Conservation (phyloP, 768 basidiomycete genomes). For the Pulveroboletus ravenelii region DNA sequence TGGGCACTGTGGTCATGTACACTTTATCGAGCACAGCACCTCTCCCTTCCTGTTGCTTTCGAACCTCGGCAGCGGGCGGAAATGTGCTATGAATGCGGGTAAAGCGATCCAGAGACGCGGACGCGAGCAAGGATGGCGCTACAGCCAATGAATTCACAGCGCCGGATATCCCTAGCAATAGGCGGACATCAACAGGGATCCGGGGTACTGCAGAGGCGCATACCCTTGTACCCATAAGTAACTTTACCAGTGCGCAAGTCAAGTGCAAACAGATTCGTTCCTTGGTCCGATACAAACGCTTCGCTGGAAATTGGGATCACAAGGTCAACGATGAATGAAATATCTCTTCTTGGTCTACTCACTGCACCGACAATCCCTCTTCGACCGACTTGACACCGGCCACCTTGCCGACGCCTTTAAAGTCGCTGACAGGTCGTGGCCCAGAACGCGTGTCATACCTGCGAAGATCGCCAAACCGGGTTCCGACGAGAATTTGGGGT, state of each 20-base stretch:
- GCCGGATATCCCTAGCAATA: conserved; percentile 57
- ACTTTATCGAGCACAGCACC: conserved; percentile 60
- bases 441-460: conserved; percentile 73
- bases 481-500: conserved; percentile 64
- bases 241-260: conserved; percentile 67
- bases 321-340: background rate
- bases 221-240: conserved; percentile 66
- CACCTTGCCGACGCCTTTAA: conserved; percentile 53
- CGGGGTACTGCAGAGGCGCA: background rate
- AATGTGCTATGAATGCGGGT: conserved; percentile 62
- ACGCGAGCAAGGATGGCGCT: conserved; percentile 50
- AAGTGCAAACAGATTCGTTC: conserved; percentile 56
- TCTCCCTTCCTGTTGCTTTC: conserved; percentile 50
- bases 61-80: conserved; percentile 44
- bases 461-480: conserved; percentile 66
- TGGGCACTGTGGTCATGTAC: conserved; percentile 60
- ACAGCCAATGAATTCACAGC: conserved; percentile 61
- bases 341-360: conserved; percentile 23
- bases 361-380: conserved; percentile 63
- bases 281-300: conserved; percentile 63
- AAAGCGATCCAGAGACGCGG: conserved; percentile 65
- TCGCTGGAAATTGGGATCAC: conserved; percentile 42
- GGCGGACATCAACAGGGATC: background rate
- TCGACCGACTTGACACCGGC: conserved; percentile 60
- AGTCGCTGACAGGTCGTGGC: conserved; percentile 63